These are phyloP conservation scores for Cryphonectria japonica DNA, from an alignment of 2,329 filamentous ascomycete genomes.

Conservation along the genomic window DNA sequence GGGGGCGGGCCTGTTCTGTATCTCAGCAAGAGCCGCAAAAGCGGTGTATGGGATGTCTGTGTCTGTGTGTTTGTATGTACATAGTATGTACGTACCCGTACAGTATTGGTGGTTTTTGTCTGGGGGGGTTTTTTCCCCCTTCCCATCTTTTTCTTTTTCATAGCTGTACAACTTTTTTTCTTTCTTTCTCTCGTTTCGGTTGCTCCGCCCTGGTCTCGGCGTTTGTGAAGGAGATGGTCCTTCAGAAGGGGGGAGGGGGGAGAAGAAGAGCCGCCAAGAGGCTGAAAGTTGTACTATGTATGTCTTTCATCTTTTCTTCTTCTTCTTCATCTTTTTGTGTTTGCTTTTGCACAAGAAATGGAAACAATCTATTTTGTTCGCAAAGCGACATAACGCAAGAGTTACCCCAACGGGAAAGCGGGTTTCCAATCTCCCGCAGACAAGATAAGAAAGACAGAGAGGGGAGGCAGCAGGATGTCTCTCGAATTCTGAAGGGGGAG, in stretches of 20 bases:
- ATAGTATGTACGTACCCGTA: neutral
- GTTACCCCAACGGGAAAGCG: neutral
- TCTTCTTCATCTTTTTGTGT: no score
- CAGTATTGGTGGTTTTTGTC: neutral
- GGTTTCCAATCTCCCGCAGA: neutral
- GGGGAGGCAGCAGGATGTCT: neutral
- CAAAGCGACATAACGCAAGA: neutral
- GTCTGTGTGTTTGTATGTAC: neutral
- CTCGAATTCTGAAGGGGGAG: neutral
- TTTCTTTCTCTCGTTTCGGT: no score
- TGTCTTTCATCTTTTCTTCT: no score
- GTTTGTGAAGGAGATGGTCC: no score
- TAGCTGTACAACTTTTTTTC: neutral
- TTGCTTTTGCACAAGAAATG: no score
- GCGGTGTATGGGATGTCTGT: slow-evolving; percentile 12
- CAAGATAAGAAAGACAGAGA: neutral
- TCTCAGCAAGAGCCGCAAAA: slow-evolving; percentile 15
- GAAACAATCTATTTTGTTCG: neutral
- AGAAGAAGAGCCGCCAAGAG: no score
- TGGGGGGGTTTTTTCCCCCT: neutral
- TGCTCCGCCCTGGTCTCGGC: no score
- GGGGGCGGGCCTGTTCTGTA: no score
- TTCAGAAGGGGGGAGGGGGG: no score
- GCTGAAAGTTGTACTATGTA: no score
- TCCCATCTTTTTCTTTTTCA: neutral